These are phyloP conservation scores for Fraxinus platypoda DNA, from an alignment of 305 asterid species.

Conservation along the genomic window DNA sequence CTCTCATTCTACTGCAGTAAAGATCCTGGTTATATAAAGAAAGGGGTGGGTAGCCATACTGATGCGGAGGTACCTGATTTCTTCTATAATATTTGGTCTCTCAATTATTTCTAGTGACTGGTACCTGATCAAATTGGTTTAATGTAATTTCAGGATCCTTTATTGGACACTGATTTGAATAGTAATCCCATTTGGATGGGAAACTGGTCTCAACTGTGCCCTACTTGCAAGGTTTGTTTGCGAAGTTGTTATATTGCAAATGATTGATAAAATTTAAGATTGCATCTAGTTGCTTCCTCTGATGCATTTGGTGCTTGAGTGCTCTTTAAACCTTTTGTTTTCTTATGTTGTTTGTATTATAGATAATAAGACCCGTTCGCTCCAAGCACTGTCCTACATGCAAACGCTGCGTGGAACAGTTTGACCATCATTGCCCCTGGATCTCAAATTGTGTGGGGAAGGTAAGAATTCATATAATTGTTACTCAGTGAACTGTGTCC, in stretches of 20 bases:
- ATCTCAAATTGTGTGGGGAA: constrained; percentile 96
- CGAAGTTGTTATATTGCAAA: background rate
- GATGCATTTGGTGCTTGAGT: constrained; percentile 17
- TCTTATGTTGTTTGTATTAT: constrained; percentile 23
- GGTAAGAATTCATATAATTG: constrained; percentile 41
- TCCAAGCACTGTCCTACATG: constrained; percentile 95
- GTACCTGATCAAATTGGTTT: constrained; percentile 20
- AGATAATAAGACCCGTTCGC: constrained; percentile 93
- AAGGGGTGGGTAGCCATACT: constrained; percentile 37
- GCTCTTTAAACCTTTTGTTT: constrained; percentile 23
- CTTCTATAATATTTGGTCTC: constrained; percentile 16
- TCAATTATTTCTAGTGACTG: constrained; percentile 12
- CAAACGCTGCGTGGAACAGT: constrained; percentile 90
- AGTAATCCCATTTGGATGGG: constrained; percentile 69
- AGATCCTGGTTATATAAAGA: constrained; percentile 83
- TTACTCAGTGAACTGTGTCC: constrained; percentile 12
- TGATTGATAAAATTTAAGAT: constrained; percentile 15
- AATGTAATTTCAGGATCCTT: constrained; percentile 60
- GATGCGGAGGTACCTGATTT: constrained; percentile 60
- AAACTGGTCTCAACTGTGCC: constrained; percentile 97
- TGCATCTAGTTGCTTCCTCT: constrained; percentile 17
- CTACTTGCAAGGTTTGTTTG: constrained; percentile 90
- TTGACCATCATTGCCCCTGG: constrained; percentile 99
- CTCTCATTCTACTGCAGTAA: constrained; percentile 59
- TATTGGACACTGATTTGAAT: constrained; percentile 70